A percentile compares a stretch with the other conserved stretches of the same genome.
Conservation (phyloP, 2,329 filamentous ascomycete species). For the Sclerotinia subarctica region DNA sequence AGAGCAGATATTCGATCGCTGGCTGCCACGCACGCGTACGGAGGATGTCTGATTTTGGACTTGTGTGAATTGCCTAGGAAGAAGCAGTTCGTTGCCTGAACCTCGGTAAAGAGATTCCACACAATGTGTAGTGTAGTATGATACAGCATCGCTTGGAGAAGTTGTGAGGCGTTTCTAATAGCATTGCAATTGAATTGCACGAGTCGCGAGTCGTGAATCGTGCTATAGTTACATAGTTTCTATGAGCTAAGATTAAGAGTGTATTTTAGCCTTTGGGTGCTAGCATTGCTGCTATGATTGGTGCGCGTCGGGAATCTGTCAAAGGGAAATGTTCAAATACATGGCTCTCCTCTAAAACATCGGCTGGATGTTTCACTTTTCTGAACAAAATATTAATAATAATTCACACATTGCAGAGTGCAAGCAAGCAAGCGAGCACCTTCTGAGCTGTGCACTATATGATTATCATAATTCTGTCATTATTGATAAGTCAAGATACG, state of each 20-base stretch:
- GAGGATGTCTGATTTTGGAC: conserved; percentile 7
- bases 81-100: conserved; percentile 7
- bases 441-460: background rate
- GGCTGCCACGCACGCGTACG: conserved; percentile 17
- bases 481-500: background rate
- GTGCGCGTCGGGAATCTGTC: background rate
- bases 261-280: background rate
- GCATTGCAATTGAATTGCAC: background rate
- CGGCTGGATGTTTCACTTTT: background rate
- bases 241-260: background rate
- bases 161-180: background rate
- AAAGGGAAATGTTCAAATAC: background rate
- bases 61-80: background rate
- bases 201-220: background rate
- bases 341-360: background rate
- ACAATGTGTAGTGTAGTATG: background rate
- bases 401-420: background rate
- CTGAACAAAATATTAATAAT: background rate
- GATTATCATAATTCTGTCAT: background rate
- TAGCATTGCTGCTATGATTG: background rate
- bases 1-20: conserved; percentile 14
- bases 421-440: too few species aligned
- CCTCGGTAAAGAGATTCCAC: conserved; percentile 5
- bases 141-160: background rate
- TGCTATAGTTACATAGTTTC: background rate